Percentiles rank a stretch among this genome's conserved stretches.
phyloP scores from a whole-genome alignment of 176 grass and related monocot species.

The Lolium perenne region DNA sequence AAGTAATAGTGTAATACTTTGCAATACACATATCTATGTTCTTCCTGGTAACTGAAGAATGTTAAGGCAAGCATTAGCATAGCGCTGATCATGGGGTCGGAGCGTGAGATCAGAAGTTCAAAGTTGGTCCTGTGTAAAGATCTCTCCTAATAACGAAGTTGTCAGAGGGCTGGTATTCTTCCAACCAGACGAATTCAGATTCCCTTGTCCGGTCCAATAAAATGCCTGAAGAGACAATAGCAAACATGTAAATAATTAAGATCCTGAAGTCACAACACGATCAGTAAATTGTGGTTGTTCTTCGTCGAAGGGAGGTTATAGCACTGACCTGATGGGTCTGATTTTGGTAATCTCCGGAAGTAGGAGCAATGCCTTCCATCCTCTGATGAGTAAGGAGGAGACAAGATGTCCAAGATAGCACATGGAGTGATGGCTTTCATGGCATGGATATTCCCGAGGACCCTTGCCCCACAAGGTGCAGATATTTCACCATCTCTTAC shows the following conservation, averaged over 20 bases:
- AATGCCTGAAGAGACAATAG: slow-evolving; percentile 32
- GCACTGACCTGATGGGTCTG: slow-evolving; percentile 44
- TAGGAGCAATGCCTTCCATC: slow-evolving; percentile 71
- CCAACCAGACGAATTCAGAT: slow-evolving; percentile 59
- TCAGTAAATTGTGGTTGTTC: background rate
- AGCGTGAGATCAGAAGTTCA: slow-evolving; percentile 44
- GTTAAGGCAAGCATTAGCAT: slow-evolving; percentile 19
- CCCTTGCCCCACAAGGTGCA: slow-evolving; percentile 51
- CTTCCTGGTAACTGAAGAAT: slow-evolving; percentile 42
- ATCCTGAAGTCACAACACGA: background rate
- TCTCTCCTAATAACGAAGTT: slow-evolving; percentile 74
- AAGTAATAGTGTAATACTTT: background rate
- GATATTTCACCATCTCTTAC: slow-evolving; percentile 60
- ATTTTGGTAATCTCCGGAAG: slow-evolving; percentile 48
- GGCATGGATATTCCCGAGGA: slow-evolving; percentile 63
- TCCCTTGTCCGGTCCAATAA: slow-evolving; percentile 52
- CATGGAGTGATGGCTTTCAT: slow-evolving; percentile 69
- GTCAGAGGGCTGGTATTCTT: slow-evolving; percentile 63
- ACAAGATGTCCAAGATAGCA: slow-evolving; percentile 69
- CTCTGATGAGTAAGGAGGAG: slow-evolving; percentile 70
- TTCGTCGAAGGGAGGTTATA: background rate
- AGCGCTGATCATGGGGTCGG: background rate
- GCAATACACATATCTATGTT: background rate
- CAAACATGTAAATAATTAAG: background rate
- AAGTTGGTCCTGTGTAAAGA: slow-evolving; percentile 59